Evolutionary conservation across 78 protist species (phyloP).

Genomic region (Trichosphaerium sp.): DNA sequence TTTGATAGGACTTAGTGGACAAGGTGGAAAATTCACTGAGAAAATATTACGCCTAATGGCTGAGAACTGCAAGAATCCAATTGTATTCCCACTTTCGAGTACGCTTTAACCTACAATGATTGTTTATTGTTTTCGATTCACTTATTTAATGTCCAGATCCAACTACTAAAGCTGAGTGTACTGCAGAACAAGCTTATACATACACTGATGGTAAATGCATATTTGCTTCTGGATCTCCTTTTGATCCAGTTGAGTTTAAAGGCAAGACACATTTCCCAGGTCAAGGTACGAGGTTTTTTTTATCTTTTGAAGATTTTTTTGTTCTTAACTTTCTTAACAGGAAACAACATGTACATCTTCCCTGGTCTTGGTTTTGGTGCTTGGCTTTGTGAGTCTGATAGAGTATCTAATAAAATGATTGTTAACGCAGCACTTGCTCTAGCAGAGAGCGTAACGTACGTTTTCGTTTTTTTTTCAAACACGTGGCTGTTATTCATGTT

Average conservation of each 20-base stretch:
- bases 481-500: background rate
- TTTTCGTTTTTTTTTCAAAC: background rate
- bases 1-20: constrained; percentile 78
- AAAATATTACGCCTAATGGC: constrained; percentile 41
- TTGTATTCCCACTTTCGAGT: constrained; percentile 80
- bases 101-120: constrained; percentile 18
- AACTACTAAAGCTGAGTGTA: constrained; percentile 85
- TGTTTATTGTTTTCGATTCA: no score
- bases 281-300: constrained; percentile 38
- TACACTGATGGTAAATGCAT: constrained; percentile 73
- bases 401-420: constrained; percentile 69
- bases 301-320: background rate
- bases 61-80: constrained; percentile 56
- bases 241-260: constrained; percentile 39
- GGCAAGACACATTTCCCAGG: constrained; percentile 43
- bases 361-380: constrained; percentile 90
- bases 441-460: constrained; percentile 39
- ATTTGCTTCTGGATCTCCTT: constrained; percentile 90
- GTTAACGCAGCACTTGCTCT: constrained; percentile 54
- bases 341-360: constrained; percentile 77
- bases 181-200: constrained; percentile 73
- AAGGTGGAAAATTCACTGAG: constrained; percentile 65
- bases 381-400: constrained; percentile 10
- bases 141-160: no score
- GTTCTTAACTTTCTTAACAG: background rate